Percentiles rank a stretch among this genome's conserved stretches.
phyloP scores from a whole-genome alignment of 2,329 filamentous ascomycete species.

The Claviceps sorghi region DNA sequence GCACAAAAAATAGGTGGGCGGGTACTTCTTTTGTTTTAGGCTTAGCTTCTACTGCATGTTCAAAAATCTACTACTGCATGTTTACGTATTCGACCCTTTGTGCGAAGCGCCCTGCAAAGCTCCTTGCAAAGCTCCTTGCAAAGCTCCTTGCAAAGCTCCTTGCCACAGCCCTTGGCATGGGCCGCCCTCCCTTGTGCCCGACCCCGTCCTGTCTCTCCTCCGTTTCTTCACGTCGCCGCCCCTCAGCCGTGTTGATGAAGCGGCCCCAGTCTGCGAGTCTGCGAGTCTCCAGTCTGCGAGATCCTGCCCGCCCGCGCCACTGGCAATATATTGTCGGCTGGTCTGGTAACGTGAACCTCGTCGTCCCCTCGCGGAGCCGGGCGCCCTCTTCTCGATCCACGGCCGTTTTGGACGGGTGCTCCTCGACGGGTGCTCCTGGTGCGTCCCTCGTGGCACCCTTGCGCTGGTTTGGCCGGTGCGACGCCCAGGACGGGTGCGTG shows the following conservation, averaged over 20 bases:
- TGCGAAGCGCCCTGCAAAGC: neutral
- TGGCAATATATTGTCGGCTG: neutral
- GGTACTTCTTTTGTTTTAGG: too few relatives aligned
- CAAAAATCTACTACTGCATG: too few relatives aligned
- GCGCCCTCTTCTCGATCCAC: neutral
- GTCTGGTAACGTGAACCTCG: neutral
- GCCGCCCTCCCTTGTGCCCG: neutral
- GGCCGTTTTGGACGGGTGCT: neutral
- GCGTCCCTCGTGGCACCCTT: slow-evolving; percentile 10
- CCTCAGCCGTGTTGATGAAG: neutral
- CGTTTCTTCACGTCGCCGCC: neutral
- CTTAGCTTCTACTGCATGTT: too few relatives aligned
- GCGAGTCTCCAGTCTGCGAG: too few relatives aligned
- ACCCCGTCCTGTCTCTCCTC: neutral
- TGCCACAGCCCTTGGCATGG: neutral
- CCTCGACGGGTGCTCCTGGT: neutral
- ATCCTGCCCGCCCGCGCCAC: too few relatives aligned
- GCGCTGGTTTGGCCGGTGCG: slow-evolving; percentile 5
- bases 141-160: neutral
- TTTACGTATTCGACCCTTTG: too few relatives aligned
- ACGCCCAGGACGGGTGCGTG: slow-evolving; percentile 1
- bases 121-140: neutral
- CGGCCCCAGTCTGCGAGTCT: too few relatives aligned
- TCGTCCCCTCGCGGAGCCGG: neutral
- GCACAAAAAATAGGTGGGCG: too few relatives aligned